Evolutionary conservation across 2,329 filamentous ascomycete species (phyloP).

Genomic region (Alternaria ventricosa): DNA sequence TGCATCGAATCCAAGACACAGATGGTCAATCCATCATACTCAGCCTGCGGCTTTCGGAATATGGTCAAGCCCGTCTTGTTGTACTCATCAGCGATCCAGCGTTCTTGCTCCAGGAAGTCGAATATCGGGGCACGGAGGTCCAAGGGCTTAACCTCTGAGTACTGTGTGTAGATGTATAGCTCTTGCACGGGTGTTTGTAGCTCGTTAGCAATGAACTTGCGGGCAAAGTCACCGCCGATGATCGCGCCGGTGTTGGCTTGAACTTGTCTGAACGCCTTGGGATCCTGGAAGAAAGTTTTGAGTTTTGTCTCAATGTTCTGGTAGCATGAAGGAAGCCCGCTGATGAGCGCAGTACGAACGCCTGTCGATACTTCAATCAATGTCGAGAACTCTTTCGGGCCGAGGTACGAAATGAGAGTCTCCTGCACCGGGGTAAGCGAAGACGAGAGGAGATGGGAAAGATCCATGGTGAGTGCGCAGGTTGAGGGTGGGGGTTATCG

Average conservation of each 20-base stretch:
- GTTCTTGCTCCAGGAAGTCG: not conserved
- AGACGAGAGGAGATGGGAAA: not conserved
- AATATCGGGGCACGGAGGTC: not conserved
- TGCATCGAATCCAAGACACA: not conserved
- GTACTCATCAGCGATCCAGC: not conserved
- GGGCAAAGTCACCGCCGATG: not conserved
- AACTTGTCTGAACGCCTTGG: not conserved
- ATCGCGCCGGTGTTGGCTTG: not conserved
- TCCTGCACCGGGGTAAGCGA: not conserved
- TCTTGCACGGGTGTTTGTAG: not conserved
- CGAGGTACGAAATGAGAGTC: not conserved
- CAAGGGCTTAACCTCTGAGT: not conserved
- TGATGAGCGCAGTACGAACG: not conserved
- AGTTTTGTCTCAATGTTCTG: not conserved
- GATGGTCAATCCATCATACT: not conserved
- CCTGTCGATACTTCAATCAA: not conserved
- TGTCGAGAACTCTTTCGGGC: not conserved
- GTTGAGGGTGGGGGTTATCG: not conserved
- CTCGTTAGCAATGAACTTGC: not conserved
- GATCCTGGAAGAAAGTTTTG: not conserved
- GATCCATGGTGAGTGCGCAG: not conserved
- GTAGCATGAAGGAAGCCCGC: not conserved
- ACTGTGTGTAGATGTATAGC: not conserved
- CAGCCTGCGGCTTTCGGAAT: not conserved
- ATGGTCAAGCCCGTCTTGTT: not conserved